Conservation (phyloP, 2,329 filamentous ascomycete species). For the Ilyonectria mors-panacis region DNA sequence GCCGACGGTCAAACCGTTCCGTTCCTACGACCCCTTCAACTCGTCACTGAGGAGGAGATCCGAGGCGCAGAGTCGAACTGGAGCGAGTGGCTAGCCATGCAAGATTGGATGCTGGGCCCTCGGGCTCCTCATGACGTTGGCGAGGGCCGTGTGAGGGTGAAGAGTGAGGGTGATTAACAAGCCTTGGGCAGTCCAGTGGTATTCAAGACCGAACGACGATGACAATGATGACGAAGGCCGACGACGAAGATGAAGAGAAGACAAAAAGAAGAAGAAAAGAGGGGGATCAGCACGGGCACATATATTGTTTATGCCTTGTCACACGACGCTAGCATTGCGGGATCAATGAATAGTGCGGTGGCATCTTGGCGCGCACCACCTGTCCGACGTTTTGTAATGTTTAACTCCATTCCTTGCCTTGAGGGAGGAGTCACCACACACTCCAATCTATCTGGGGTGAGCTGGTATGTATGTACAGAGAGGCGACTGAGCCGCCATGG, state of each 20-base stretch:
- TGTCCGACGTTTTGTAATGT: slow-evolving; percentile 17
- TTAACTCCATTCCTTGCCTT: slow-evolving; percentile 25
- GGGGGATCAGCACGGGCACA: not conserved
- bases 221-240: not conserved
- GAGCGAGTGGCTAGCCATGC: slow-evolving; percentile 97
- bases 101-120: slow-evolving; percentile 98
- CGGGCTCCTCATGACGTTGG: slow-evolving; percentile 69
- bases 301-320: slow-evolving; percentile 13
- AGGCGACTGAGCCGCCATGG: slow-evolving; percentile 8
- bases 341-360: slow-evolving; percentile 18
- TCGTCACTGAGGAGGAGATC: slow-evolving; percentile 84
- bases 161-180: slow-evolving; percentile 47
- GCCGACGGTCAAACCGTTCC: slow-evolving; percentile 86
- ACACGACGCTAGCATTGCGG: slow-evolving; percentile 16
- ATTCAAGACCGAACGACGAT: not conserved
- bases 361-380: slow-evolving; percentile 8
- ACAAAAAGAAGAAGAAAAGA: not conserved
- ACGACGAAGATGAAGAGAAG: not conserved
- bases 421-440: slow-evolving; percentile 13
- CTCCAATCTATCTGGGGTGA: slow-evolving; percentile 34
- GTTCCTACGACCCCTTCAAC: slow-evolving; percentile 87
- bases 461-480: slow-evolving; percentile 28
- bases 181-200: not conserved
- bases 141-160: slow-evolving; percentile 49
- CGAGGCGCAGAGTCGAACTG: slow-evolving; percentile 85